Conservation (phyloP, 2,329 filamentous ascomycete genomes). For the Aspergillus sp. region DNA sequence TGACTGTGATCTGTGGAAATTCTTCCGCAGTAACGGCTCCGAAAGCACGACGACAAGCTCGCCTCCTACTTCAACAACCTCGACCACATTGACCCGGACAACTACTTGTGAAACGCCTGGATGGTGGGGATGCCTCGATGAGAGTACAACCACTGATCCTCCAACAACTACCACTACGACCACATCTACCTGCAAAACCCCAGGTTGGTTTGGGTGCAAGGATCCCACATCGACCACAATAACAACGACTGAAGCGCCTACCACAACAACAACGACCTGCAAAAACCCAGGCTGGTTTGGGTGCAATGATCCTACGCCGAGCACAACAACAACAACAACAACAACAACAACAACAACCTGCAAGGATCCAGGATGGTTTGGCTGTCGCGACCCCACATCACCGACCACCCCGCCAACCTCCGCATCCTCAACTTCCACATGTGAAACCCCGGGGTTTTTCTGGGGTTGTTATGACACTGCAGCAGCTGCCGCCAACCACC, state of each 20-base stretch:
- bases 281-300: slow-evolving; percentile 47
- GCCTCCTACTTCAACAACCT: neutral
- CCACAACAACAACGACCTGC: slow-evolving; percentile 41
- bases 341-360: slow-evolving; percentile 20
- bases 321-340: slow-evolving; percentile 20
- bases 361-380: slow-evolving; percentile 35
- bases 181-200: slow-evolving; percentile 24
- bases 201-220: slow-evolving; percentile 46
- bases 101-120: slow-evolving; percentile 87
- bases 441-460: slow-evolving; percentile 55
- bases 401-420: slow-evolving; percentile 14
- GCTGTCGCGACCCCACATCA: slow-evolving; percentile 31
- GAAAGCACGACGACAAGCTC: slow-evolving; percentile 57
- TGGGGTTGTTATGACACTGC: slow-evolving; percentile 55
- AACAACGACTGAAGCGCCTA: slow-evolving; percentile 26
- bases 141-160: slow-evolving; percentile 43
- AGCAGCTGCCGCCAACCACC: slow-evolving; percentile 25
- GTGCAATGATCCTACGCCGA: slow-evolving; percentile 38
- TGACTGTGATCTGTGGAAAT: slow-evolving; percentile 92
- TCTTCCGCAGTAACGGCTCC: slow-evolving; percentile 87
- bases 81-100: slow-evolving; percentile 61
- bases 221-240: slow-evolving; percentile 36
- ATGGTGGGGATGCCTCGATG: slow-evolving; percentile 73
- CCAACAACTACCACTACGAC: slow-evolving; percentile 31
- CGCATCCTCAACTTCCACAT: slow-evolving; percentile 30